Evolutionary conservation across 768 basidiomycete species (phyloP), one percentile per base, ranked within the genome.

Genomic region (Leccinum subtestaceum): DNA sequence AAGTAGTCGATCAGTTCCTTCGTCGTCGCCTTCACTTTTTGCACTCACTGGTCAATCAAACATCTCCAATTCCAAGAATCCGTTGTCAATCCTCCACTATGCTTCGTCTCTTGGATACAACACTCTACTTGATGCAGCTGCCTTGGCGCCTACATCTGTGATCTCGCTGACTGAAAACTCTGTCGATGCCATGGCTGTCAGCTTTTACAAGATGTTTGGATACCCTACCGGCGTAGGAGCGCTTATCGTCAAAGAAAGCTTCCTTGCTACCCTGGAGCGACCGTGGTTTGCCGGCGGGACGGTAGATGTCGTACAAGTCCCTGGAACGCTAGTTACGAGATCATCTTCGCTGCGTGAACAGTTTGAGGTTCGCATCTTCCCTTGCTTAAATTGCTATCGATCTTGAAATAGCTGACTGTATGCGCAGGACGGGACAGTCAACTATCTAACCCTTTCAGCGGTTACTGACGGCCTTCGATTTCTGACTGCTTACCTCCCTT

Each of bases 131-230:
- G 91, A 94, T 67, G 90, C 87, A 15, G 91, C 92, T 6, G 91
- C 91, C 3, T 77, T 93, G 40, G 91, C 85, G 2, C 85, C 91
- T 10, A 87, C 89, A 1, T 84, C 89, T 8, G 67, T 76, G 17
- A 80, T 93, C 56, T 88, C 88, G 12, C 76, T 94, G 13, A 72
- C 80, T 1, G 81, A 86, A 53, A 80, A 78, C 31, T 83, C 86
- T 4, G 86, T 91, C 11, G 92, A 94, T 70, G 91, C 91, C 1
- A 85, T 92, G 81, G 90, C 86, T 0, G 68, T 94, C 55, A 90
- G 88, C 47, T 92, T 93, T 66, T 94, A 94, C 75, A 94, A 94
- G 65, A 92, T 93, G 88, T 91, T 92, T 62, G 91, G 91, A 34
- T 93, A 86, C 64, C 91, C 91, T 11, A 93, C 91, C 0, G 91